Evolutionary conservation across 495 filamentous ascomycete genomes (phyloP).

Genomic region (Penicillium cosmopolitanum): DNA sequence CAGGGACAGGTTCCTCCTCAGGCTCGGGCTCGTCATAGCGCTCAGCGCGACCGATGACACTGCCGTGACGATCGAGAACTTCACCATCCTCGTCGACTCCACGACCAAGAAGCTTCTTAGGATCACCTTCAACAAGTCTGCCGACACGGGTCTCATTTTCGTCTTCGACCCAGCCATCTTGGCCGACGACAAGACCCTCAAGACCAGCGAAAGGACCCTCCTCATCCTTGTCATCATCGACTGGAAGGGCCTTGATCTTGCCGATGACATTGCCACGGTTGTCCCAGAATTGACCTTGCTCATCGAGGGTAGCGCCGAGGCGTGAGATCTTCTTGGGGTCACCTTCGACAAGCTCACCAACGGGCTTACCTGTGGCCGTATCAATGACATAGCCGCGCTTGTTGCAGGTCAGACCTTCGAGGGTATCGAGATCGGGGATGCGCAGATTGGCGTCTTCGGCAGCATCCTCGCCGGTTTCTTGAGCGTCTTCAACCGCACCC

Average conservation of each 20-base stretch:
- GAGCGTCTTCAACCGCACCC: slow-evolving; percentile 28
- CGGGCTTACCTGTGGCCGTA: slow-evolving; percentile 49
- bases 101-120: slow-evolving; percentile 65
- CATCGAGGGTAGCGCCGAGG: slow-evolving; percentile 58
- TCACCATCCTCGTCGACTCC: slow-evolving; percentile 69
- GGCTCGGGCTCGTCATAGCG: slow-evolving; percentile 56
- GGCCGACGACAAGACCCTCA: slow-evolving; percentile 62
- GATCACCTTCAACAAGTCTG: slow-evolving; percentile 60
- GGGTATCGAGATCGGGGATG: slow-evolving; percentile 58
- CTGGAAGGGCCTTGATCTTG: slow-evolving; percentile 59
- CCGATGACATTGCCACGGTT: slow-evolving; percentile 63
- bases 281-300: slow-evolving; percentile 66
- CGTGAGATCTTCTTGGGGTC: slow-evolving; percentile 61
- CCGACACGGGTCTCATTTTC: slow-evolving; percentile 63
- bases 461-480: slow-evolving; percentile 24
- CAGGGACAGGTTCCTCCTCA: slow-evolving; percentile 32
- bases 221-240: slow-evolving; percentile 57
- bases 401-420: slow-evolving; percentile 66
- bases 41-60: slow-evolving; percentile 63
- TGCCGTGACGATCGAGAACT: slow-evolving; percentile 64
- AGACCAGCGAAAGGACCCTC: slow-evolving; percentile 67
- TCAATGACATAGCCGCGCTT: slow-evolving; percentile 64
- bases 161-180: slow-evolving; percentile 63
- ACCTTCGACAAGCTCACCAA: slow-evolving; percentile 64
- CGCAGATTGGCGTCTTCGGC: slow-evolving; percentile 37